phyloP scores from a whole-genome alignment of 345 rosid species.

The Sapria himalayana region DNA sequence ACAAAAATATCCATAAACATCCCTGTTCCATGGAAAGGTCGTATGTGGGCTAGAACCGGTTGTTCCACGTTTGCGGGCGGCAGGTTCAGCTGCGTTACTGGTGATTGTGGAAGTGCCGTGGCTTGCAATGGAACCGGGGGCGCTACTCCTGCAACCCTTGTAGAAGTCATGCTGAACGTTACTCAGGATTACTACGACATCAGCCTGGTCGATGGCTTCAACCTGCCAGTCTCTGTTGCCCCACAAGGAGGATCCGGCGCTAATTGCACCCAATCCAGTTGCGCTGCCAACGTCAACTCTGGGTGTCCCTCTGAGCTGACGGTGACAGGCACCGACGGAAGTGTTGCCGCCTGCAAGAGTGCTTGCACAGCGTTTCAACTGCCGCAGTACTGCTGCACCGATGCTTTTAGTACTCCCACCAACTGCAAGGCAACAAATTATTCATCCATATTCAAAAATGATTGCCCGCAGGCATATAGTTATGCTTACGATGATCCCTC shows the following conservation, averaged over 20 bases:
- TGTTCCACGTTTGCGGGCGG: constrained; percentile 10
- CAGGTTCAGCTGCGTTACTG: constrained; percentile 15
- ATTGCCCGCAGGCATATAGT: constrained; percentile 15
- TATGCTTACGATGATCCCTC: constrained; percentile 16
- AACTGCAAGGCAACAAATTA: constrained; percentile 13
- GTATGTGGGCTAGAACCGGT: constrained; percentile 18
- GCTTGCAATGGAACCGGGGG: constrained; percentile 15
- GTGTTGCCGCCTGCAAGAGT: constrained; percentile 18
- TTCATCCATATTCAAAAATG: constrained; percentile 11
- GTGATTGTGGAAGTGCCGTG: constrained; percentile 18
- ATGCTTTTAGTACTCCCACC: not conserved
- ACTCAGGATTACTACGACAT: constrained; percentile 17
- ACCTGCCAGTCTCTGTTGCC: constrained; percentile 15
- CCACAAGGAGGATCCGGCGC: constrained; percentile 15
- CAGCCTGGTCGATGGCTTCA: constrained; percentile 26
- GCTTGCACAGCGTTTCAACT: constrained; percentile 13
- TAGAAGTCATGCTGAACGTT: constrained; percentile 11
- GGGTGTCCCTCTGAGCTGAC: constrained; percentile 15
- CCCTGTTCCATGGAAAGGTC: constrained; percentile 14
- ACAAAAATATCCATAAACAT: constrained; percentile 3
- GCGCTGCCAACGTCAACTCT: constrained; percentile 10
- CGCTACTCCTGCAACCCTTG: constrained; percentile 13
- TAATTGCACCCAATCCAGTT: constrained; percentile 8
- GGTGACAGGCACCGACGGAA: constrained; percentile 10
- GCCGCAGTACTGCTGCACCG: constrained; percentile 22